Conservation (phyloP, 2,329 filamentous ascomycete species). For the Fusarium sp. region DNA sequence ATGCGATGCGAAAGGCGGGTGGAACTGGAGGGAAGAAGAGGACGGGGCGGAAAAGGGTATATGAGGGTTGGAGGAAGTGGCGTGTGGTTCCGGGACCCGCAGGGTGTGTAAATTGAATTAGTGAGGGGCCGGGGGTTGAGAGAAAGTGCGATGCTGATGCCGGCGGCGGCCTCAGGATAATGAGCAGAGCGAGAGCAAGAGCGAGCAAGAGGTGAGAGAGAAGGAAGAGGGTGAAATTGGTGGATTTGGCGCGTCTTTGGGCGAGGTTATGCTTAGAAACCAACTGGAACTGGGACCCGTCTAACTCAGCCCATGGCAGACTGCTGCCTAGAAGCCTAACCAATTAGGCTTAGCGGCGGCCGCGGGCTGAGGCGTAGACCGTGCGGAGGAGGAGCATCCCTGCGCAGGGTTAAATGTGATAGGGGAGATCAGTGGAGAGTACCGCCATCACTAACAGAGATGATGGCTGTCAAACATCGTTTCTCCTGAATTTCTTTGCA, state of each 20-base stretch:
- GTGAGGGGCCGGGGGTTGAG: constrained; percentile 11
- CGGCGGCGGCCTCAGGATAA: constrained; percentile 44
- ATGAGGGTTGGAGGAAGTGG: constrained; percentile 43
- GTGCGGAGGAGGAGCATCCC: constrained; percentile 45
- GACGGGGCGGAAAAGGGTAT: constrained; percentile 49
- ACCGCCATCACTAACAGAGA: constrained; percentile 18
- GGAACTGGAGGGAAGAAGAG: constrained; percentile 46
- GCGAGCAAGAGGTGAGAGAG: constrained; percentile 30
- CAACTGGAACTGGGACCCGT: constrained; percentile 31
- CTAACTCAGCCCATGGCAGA: constrained; percentile 49
- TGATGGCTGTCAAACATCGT: not conserved
- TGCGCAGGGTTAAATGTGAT: constrained; percentile 33
- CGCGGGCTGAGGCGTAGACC: constrained; percentile 50
- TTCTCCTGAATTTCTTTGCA: not conserved
- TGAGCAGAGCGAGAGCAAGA: constrained; percentile 14
- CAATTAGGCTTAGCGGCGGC: constrained; percentile 42
- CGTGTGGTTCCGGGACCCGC: constrained; percentile 15
- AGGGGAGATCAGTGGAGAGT: not conserved
- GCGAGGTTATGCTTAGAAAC: constrained; percentile 51
- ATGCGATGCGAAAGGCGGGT: constrained; percentile 44
- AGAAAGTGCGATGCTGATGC: constrained; percentile 26
- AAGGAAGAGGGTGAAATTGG: constrained; percentile 30
- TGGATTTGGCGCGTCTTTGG: constrained; percentile 35
- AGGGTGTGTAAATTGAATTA: constrained; percentile 30
- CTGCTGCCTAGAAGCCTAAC: constrained; percentile 53